Base-by-base conservation (phyloP, 768 basidiomycete species). In the Amanita fuliginea region DNA sequence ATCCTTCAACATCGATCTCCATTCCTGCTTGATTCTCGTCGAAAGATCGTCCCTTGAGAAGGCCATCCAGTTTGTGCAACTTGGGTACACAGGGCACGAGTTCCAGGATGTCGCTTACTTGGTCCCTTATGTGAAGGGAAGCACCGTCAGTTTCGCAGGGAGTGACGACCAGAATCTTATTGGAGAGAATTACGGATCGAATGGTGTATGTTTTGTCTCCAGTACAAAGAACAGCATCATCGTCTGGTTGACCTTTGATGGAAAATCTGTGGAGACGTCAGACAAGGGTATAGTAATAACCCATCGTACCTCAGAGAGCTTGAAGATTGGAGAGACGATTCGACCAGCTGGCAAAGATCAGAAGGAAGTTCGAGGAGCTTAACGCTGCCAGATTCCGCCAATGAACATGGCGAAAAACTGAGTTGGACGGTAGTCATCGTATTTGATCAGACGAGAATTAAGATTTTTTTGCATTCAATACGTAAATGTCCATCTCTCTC, bases 161-260 rank as follows among this genome's bases (percentile, higher is more conserved):
- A 2, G 81, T 80, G 52, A 86, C 71, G 39, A 97, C 76, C 10
- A 93, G 70, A 30, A 94, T 67, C 0, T 91, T 83, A 63, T 98
- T 98, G 14, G 93, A 96, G 42, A 96, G 69, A 7, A 75, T 74
- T n/a, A 98, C 83, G 0, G 92, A 86, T 49, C 94, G 82, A 22
- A 98, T 67, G 2, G 76, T 60, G 60, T 85, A 99, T 0, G 95
- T 98, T 60, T 77, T 80, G 51, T 82, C 73, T 0, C 71, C 56
- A 0, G 93, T 95, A 62, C 95, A 97, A 7, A 95, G 67, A 0
- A 96, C 92, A 0, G 94, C 95, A 57, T 94, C 86, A 56, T 97
- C 93, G 24, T 75, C 73, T 1, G 78, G 64, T 39, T 80, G 70
- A 6, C 94, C 95, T 62, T 92, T 94, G 66, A 98, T 83, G 22